These are phyloP conservation scores for Vitis amurensis DNA, from an alignment of 164 flowering plant species.

Conservation along the genomic window DNA sequence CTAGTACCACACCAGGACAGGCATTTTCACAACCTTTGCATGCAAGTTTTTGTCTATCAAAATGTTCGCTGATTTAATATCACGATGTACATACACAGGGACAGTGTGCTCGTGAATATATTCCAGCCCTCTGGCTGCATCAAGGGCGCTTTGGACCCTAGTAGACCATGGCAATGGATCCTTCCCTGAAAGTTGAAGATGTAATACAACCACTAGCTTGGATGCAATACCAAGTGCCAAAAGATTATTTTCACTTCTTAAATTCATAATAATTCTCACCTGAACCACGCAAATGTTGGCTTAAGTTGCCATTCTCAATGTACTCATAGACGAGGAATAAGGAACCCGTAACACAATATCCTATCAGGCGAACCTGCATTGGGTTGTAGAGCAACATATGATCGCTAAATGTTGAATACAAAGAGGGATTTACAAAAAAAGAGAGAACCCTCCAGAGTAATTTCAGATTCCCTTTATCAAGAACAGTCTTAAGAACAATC, in stretches of 20 bases:
- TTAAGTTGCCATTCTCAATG: slow-evolving; percentile 89
- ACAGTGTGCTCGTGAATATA: slow-evolving; percentile 96
- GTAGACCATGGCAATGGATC: slow-evolving; percentile 75
- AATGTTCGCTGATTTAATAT: slow-evolving; percentile 93
- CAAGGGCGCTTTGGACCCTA: slow-evolving; percentile 92
- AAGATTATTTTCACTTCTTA: background rate
- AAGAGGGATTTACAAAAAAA: background rate
- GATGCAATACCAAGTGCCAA: background rate
- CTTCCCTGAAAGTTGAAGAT: slow-evolving; percentile 39
- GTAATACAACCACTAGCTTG: background rate
- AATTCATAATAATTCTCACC: slow-evolving; percentile 30
- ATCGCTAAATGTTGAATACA: too few relatives aligned
- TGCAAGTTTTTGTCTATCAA: slow-evolving; percentile 85
- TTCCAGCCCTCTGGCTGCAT: slow-evolving; percentile 97
- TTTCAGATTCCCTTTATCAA: too few relatives aligned
- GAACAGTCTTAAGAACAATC: too few relatives aligned
- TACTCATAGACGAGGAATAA: slow-evolving; percentile 83
- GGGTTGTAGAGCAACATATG: too few relatives aligned
- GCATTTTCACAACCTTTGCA: slow-evolving; percentile 60
- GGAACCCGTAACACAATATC: slow-evolving; percentile 77
- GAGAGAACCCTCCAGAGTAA: too few relatives aligned
- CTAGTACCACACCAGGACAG: background rate
- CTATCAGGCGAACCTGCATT: slow-evolving; percentile 88
- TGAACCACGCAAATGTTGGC: slow-evolving; percentile 75
- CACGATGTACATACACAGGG: slow-evolving; percentile 92